These are phyloP conservation scores for Penicillium diatomitis DNA, from an alignment of 495 filamentous ascomycete genomes.

Conservation along the genomic window DNA sequence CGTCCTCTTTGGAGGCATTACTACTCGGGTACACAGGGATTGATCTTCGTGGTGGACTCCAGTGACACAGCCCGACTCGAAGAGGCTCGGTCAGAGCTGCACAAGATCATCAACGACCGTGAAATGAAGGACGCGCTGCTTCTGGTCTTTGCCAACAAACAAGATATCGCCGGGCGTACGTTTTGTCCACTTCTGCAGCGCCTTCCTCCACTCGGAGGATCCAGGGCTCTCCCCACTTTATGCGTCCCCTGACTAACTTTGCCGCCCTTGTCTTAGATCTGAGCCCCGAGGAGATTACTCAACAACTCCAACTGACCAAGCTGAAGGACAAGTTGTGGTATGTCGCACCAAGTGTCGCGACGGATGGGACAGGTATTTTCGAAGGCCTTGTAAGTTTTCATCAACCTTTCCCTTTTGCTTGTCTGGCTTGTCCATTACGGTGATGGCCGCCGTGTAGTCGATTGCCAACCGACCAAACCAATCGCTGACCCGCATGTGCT, in stretches of 20 bases:
- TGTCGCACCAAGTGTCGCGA: slow-evolving; percentile 91
- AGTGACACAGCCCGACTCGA: slow-evolving; percentile 78
- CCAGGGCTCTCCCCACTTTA: neutral
- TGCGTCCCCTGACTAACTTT: slow-evolving; percentile 7
- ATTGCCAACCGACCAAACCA: slow-evolving; percentile 1
- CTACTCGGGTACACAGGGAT: slow-evolving; percentile 92
- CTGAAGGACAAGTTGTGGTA: slow-evolving; percentile 93
- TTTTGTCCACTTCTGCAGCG: slow-evolving; percentile 1
- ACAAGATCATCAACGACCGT: slow-evolving; percentile 91
- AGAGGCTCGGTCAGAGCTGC: slow-evolving; percentile 81
- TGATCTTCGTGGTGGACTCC: slow-evolving; percentile 97
- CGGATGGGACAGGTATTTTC: slow-evolving; percentile 85
- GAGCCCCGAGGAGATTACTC: slow-evolving; percentile 77
- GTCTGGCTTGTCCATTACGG: neutral
- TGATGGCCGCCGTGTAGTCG: too few species aligned
- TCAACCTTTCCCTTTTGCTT: neutral
- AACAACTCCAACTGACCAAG: slow-evolving; percentile 71
- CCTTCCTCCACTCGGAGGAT: neutral
- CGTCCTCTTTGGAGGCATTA: slow-evolving; percentile 97
- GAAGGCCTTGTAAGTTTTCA: slow-evolving; percentile 68
- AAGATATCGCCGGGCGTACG: slow-evolving; percentile 80
- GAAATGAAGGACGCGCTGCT: slow-evolving; percentile 97
- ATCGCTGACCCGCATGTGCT: slow-evolving; percentile 11
- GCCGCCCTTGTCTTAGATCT: slow-evolving; percentile 47
- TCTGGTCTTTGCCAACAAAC: slow-evolving; percentile 97